Evolutionary conservation across 371 early-diverging fungal species (phyloP).

Genomic region (Saksenaea vasiformis): DNA sequence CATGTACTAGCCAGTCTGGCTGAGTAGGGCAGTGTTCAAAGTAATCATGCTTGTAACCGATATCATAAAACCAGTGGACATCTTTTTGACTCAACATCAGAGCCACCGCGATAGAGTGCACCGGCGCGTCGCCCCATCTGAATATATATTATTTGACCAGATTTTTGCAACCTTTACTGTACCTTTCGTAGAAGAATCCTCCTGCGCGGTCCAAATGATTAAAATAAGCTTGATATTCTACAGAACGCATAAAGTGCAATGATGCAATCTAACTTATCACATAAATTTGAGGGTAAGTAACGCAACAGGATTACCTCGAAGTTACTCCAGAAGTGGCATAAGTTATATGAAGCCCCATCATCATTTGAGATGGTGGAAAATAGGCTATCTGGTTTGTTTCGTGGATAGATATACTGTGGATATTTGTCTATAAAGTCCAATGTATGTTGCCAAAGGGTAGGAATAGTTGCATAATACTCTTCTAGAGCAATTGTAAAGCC

Average conservation of each 20-base stretch:
- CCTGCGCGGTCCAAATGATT: constrained; percentile 76
- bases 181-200: constrained; percentile 73
- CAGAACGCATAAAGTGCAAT: constrained; percentile 63
- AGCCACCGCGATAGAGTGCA: constrained; percentile 88
- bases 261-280: constrained; percentile 16
- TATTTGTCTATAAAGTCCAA: constrained; percentile 59
- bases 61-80: constrained; percentile 91
- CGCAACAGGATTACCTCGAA: constrained; percentile 21
- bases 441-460: constrained; percentile 78
- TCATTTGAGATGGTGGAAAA: constrained; percentile 37
- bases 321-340: constrained; percentile 75
- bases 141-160: constrained; percentile 19
- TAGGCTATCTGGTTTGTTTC: constrained; percentile 42
- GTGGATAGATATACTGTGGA: constrained; percentile 49
- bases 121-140: constrained; percentile 95
- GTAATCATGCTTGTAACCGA: constrained; percentile 75
- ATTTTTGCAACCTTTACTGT: not conserved
- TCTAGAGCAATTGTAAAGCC: constrained; percentile 77
- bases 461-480: constrained; percentile 84
- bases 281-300: not conserved
- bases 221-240: constrained; percentile 79
- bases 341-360: constrained; percentile 50
- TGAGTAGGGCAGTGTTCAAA: constrained; percentile 72
- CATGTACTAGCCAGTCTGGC: constrained; percentile 39
- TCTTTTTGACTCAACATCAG: constrained; percentile 74